Evolutionary conservation across 177 flowering plant species (phyloP), one percentile per base, ranked within the genome.

Genomic region (Tripterygium wilfordii): DNA sequence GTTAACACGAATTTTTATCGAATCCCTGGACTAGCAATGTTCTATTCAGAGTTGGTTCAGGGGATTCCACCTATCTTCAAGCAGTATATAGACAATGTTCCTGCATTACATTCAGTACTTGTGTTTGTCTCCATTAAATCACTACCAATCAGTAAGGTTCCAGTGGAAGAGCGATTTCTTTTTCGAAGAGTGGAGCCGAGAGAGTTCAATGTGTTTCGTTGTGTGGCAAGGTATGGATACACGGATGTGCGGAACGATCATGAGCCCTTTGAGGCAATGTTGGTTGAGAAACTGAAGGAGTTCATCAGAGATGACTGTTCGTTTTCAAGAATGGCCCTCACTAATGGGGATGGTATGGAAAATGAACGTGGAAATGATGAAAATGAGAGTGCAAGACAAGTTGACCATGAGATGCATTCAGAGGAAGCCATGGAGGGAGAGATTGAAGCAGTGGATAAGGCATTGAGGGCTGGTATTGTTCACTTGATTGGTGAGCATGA

Each of bases 61-160:
- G 78, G 80, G 5, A 70, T 78, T 16, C 79, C 83, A 0, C 71
- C 81, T 3, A 75, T 78, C 14, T 75, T 78, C 52, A 56, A 62
- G 48, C 84, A 68, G 33, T 73, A 65, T 36, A 37, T 66, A 20
- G 48, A 46, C 3, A 75, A 76, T 24, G 63, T 75, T 9, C 76
- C 76, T 2, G 68, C 74, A 0, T 8, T 75, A 13, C 80, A 78
- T 53, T 65, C 78, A 0, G 67, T 70, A 5, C 52, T 78, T 7
- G 64, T 77, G 14, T 70, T 75, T 18, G 66, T 69, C 60, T 72
- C 80, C 0, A 60, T 78, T 17, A 75, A 69, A 29, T 72, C 73
- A 14, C 44, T 78, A 2, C 69, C 74, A 0, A 65, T 78, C 23
- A 59, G 76, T 58, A 67, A 66, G 48, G 72, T 75, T 14, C 68